phyloP scores from a whole-genome alignment of 805 yeast genomes.

The Blastobotrys parvus region DNA sequence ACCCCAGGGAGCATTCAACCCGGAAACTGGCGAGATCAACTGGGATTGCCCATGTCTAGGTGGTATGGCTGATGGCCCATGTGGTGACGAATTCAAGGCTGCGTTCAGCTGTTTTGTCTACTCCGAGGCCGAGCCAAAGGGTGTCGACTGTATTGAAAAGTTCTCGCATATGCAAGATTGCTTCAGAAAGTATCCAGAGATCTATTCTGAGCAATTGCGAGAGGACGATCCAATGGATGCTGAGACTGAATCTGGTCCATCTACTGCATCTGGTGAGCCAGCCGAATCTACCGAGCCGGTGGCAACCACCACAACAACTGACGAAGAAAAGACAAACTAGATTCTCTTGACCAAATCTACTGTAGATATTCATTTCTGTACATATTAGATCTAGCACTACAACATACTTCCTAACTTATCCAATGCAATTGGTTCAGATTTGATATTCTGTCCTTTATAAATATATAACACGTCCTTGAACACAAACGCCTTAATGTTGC shows the following conservation, averaged over 20 bases:
- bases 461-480: slow-evolving; percentile 61
- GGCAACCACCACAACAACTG: neutral
- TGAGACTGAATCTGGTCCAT: slow-evolving; percentile 9
- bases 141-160: slow-evolving; percentile 86
- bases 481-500: slow-evolving; percentile 37
- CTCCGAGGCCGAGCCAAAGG: slow-evolving; percentile 93
- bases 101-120: slow-evolving; percentile 94
- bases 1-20: slow-evolving; percentile 70
- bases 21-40: slow-evolving; percentile 97
- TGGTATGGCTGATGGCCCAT: slow-evolving; percentile 98
- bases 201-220: slow-evolving; percentile 82
- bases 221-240: slow-evolving; percentile 47
- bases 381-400: neutral
- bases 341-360: neutral
- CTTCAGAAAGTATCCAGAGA: slow-evolving; percentile 87
- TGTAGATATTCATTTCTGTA: slow-evolving; percentile 1
- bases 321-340: neutral
- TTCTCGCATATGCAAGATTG: slow-evolving; percentile 90
- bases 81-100: slow-evolving; percentile 90
- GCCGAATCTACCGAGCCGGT: neutral
- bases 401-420: neutral
- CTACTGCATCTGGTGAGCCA: slow-evolving; percentile 11
- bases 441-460: slow-evolving; percentile 20
- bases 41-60: slow-evolving; percentile 99
- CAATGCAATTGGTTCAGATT: slow-evolving; percentile 34